Evolutionary conservation across 176 grass and related monocot genomes (phyloP), one percentile per base, ranked within the genome.

Genomic region (Elymus sibiricus): DNA sequence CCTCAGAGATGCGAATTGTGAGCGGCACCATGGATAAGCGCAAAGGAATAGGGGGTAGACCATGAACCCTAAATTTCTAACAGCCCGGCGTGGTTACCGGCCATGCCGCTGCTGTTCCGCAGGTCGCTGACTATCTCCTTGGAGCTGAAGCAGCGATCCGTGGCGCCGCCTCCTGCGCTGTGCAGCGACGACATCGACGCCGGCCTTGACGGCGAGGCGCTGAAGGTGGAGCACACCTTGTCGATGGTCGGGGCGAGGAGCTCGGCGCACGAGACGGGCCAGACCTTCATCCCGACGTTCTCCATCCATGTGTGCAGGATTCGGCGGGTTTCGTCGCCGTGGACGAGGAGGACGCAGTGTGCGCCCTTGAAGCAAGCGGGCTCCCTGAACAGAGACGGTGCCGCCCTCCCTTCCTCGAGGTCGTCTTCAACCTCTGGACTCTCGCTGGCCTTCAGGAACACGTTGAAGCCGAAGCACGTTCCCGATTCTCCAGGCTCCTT

Each of bases 381-480:
- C 10, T 90, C 76, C 43, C 78, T 86, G 31, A 90, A 87, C 10
- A 37, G 21, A 3, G 74, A 74, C 22, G 66, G 35, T 9, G 3
- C 34, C 39, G 66, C 3, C 28, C 40, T 19, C 1, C 63, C 79
- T 71, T 86, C 62, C 64, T 90, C 75, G 16, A 75, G 83, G 11
- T 87, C 80, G 15, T 61, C 9, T 34, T 81, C 14, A 58, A 17
- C 15, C 16, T 74, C 32, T 59, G 62, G 84, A 17, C 25, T 56
- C 42, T 88, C 81, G 13, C 43, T 77, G 5, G 73, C 87, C 74
- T 81, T 98, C 35, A 98, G 21, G 25, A 89, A 71, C 39, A 95
- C 84, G 55, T 95, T 98, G 77, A 98, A 98, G 19, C 79, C 85
- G 27, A 98, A 95, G 66, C 95, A 95, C 31, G 87, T 90, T 66